Evolutionary conservation across 257 asterid species (phyloP), one percentile per base, ranked within the genome.

Genomic region (Penstemon davidsonii): DNA sequence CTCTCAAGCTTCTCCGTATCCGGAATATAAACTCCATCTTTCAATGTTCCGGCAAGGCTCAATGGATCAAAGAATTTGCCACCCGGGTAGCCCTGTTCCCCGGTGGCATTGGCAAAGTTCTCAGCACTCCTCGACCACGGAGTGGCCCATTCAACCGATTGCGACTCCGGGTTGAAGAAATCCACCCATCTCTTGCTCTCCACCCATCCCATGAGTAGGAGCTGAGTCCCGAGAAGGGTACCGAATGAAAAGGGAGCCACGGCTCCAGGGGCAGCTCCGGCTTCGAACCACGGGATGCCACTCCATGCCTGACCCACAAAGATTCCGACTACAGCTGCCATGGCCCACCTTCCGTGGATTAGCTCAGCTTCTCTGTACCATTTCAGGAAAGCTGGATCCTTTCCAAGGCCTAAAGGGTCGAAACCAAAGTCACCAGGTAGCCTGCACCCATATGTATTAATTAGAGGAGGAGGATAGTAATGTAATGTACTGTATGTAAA

Each of bases 311-410:
- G 99, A 4, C 99, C 99, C 0, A 93, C 92, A 12, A 93, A 93
- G 83, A 93, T 93, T 44, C 99, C 99, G 6, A 93, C 38, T 1
- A 90, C 97, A 0, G 97, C 99, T 1, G 89, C 73, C 97, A 93
- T 93, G 5, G 99, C 99, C 97, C 96, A 93, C 76, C 97, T 62
- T 4, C 97, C 99, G 60, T 93, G 99, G 87, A 93, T 93, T 18
- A 93, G 90, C 87, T 93, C 97, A 4, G 99, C 99, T 76, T 93
- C 99, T 60, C 97, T 78, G 91, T 90, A 93, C 97, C 99, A 93
- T 76, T 85, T 93, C 83, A 93, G 71, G 91, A 90, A 93, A 5
- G 97, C 87, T 3, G 97, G 99, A 72, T 93, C 99, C 76, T 85
- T 90, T 6, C 99, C 99, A 0, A 94, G 91, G 5, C 97, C 99